phyloP scores from a whole-genome alignment of 2,329 filamentous ascomycete genomes.

The Cylindrodendrum hubeiense region DNA sequence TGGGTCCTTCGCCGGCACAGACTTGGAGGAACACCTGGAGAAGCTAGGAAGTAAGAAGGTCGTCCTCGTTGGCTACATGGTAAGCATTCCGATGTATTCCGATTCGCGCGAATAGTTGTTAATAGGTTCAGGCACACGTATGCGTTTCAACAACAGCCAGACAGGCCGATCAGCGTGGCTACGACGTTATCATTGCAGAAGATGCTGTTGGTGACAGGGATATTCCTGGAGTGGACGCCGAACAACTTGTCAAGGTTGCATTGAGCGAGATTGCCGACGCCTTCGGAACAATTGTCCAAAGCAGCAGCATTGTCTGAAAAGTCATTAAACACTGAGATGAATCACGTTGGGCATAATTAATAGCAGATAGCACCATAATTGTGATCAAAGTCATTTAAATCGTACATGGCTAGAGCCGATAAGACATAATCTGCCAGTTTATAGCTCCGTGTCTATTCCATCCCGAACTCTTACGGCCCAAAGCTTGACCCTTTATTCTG shows the following conservation, averaged over 20 bases:
- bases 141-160: slow-evolving; percentile 74
- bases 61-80: slow-evolving; percentile 71
- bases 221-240: slow-evolving; percentile 71
- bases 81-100: slow-evolving; percentile 41
- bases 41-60: slow-evolving; percentile 67
- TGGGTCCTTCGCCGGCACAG: slow-evolving; percentile 71
- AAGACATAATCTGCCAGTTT: no score
- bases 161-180: slow-evolving; percentile 70
- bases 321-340: no score
- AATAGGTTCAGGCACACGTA: slow-evolving; percentile 67
- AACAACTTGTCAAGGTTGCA: slow-evolving; percentile 63
- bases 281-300: slow-evolving; percentile 69
- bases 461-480: not conserved
- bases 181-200: slow-evolving; percentile 71
- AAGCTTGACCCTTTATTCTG: not conserved
- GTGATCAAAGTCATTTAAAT: not conserved
- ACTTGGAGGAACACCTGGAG: slow-evolving; percentile 64
- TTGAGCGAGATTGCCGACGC: slow-evolving; percentile 72
- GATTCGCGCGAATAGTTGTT: not conserved
- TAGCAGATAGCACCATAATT: not conserved
- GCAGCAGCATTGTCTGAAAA: slow-evolving; percentile 42
- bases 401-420: not conserved
- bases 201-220: slow-evolving; percentile 76
- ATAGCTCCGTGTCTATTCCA: not conserved
- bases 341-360: not conserved